phyloP scores from a whole-genome alignment of 768 basidiomycete genomes.

The Suillus paluster region DNA sequence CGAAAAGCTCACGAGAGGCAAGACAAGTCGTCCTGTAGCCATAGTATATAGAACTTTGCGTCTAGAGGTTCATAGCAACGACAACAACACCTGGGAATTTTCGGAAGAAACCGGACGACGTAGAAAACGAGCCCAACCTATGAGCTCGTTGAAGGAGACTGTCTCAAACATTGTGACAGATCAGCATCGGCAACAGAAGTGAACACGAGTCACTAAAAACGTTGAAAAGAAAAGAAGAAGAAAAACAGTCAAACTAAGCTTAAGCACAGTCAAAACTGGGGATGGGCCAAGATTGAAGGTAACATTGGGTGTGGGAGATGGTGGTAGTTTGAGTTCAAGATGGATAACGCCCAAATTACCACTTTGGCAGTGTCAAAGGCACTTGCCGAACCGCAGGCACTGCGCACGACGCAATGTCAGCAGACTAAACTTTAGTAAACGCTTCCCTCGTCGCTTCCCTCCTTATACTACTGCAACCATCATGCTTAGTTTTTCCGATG shows the following conservation, averaged over 20 bases:
- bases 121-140: not conserved
- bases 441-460: not conserved
- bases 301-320: conserved; percentile 18
- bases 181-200: not conserved
- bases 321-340: conserved; percentile 38
- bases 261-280: not conserved
- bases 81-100: conserved; percentile 1
- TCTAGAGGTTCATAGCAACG: not conserved
- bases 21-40: not conserved
- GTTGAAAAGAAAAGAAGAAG: not conserved
- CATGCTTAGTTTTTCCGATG: conserved; percentile 41
- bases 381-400: conserved; percentile 32
- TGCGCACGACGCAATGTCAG: conserved; percentile 4
- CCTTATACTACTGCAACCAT: conserved; percentile 18
- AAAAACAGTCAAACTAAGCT: not conserved
- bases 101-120: not conserved
- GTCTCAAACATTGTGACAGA: not conserved
- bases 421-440: not conserved
- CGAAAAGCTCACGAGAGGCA: not conserved
- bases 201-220: not conserved
- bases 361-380: conserved; percentile 22
- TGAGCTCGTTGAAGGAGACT: not conserved
- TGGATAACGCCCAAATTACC: conserved; percentile 23
- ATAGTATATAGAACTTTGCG: not conserved
- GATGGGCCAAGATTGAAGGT: not conserved